Base-by-base conservation (phyloP, 345 rosid species). In the Raphanus raphanistrum region DNA sequence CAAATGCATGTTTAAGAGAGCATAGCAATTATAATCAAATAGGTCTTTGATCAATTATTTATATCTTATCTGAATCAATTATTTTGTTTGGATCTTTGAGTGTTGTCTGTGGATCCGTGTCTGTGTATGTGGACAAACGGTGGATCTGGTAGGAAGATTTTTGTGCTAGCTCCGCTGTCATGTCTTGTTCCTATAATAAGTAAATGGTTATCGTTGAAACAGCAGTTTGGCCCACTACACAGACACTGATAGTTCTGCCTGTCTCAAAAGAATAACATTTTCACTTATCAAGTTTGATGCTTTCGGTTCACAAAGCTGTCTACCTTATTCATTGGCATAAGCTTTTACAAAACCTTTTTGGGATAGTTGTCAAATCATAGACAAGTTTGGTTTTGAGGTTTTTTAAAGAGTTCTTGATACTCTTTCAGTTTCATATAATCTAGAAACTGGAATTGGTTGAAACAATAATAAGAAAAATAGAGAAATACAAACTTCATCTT, bases 1-100 rank as follows among this genome's bases (percentile, higher is more conserved):
- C 74, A 69, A 75, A 60, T 60, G 65, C 45, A 70, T 76, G 71
- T 63, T 63, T 70, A 50, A 63, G 43, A 63, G 43, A 54, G 54
- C 80, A 11, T 29, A 25, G 36, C 65, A 35, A 26, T 36, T 64
- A 29, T 65, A 50, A 70, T 76, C 55, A 26, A n/a, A n/a, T 69
- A 10, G 48, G 13, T 59, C 45, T 31, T 31, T 29, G 66, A 32
- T 73, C 77, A 54, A 65, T 45, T 45, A 13, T 16, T 52, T 41
- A 6, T 52, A 10, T 52, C 25, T 52, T 52, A 64, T 52, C 59
- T 52, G 25, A 16, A 15, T 52, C 59, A 52, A 52, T 52, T 52
- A 52, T 52, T 52, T 25, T 28, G 31, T 28, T 52, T 52, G 59
- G 59, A 52, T 52, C 8, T 52, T 52, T 52, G 59, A 52, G 59